phyloP scores from a whole-genome alignment of 148 eudicot genomes.

The Pharnaceum exiguum region DNA sequence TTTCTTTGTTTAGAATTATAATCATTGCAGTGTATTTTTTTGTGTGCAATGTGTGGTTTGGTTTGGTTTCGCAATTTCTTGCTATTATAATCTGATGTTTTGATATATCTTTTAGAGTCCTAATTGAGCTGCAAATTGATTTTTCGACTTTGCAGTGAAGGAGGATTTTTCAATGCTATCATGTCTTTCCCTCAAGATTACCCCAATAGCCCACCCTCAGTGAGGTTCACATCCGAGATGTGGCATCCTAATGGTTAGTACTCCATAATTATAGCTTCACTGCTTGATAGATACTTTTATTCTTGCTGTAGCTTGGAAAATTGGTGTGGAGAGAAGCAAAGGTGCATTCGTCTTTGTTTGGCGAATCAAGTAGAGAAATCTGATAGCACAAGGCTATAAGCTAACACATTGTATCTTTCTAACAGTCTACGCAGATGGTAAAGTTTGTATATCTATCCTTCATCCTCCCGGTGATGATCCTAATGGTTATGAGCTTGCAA shows the following conservation, averaged over 20 bases:
- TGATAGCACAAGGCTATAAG: too few relatives aligned
- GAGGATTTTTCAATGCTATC: slow-evolving; percentile 83
- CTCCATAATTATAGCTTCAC: background rate
- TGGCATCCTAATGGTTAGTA: slow-evolving; percentile 92
- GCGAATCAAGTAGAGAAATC: too few relatives aligned
- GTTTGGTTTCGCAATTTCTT: background rate
- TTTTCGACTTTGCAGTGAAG: slow-evolving; percentile 77
- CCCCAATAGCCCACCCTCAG: slow-evolving; percentile 80
- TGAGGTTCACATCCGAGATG: slow-evolving; percentile 74
- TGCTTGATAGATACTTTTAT: background rate
- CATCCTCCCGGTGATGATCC: slow-evolving; percentile 68
- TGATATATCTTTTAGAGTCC: too few relatives aligned
- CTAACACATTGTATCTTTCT: background rate
- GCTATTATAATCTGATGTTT: background rate
- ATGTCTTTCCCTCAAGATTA: slow-evolving; percentile 72
- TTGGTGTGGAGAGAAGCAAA: too few relatives aligned
- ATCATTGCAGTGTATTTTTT: background rate
- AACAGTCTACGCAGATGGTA: slow-evolving; percentile 49
- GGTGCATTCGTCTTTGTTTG: too few relatives aligned
- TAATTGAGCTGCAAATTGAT: too few relatives aligned
- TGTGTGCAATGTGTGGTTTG: background rate
- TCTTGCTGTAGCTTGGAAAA: too few relatives aligned
- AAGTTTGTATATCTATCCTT: slow-evolving; percentile 60
- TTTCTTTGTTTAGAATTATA: too few relatives aligned
- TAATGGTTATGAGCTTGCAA: slow-evolving; percentile 49